phyloP scores from a whole-genome alignment of 2,329 filamentous ascomycete species.

The Nothomitra cinnamomea region DNA sequence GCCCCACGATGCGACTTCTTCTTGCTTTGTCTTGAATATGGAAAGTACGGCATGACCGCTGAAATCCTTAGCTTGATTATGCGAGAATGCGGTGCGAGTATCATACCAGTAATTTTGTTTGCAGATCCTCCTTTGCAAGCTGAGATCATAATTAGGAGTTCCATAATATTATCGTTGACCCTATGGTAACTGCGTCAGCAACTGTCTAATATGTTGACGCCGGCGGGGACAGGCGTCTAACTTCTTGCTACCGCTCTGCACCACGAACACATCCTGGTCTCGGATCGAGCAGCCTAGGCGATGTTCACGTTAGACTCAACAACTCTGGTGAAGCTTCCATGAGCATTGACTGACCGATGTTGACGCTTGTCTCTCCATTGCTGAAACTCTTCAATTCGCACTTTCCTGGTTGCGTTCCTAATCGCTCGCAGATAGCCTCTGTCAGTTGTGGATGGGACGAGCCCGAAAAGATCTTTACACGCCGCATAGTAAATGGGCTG shows the following conservation, averaged over 20 bases:
- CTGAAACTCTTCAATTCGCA: conserved; percentile 48
- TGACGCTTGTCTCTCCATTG: conserved; percentile 54
- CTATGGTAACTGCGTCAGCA: conserved; percentile 15
- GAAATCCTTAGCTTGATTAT: conserved; percentile 7
- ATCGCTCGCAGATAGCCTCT: conserved; percentile 47
- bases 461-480: conserved; percentile 50
- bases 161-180: conserved; percentile 99
- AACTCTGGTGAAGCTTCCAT: not conserved
- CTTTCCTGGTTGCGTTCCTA: conserved; percentile 41
- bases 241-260: conserved; percentile 87
- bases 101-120: conserved; percentile 82
- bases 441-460: conserved; percentile 46
- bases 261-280: conserved; percentile 97
- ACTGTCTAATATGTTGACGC: not conserved
- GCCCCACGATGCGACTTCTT: conserved; percentile 95
- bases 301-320: not conserved
- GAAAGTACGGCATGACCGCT: conserved; percentile 89
- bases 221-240: conserved; percentile 13
- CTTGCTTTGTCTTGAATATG: conserved; percentile 98
- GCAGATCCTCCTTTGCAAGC: conserved; percentile 96
- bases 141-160: conserved; percentile 96
- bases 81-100: not conserved
- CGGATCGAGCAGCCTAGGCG: conserved; percentile 43
- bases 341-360: conserved; percentile 33
- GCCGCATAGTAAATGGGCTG: conserved; percentile 34